Evolutionary conservation across 345 rosid genomes (phyloP).

Genomic region (Sonneratia caseolaris): DNA sequence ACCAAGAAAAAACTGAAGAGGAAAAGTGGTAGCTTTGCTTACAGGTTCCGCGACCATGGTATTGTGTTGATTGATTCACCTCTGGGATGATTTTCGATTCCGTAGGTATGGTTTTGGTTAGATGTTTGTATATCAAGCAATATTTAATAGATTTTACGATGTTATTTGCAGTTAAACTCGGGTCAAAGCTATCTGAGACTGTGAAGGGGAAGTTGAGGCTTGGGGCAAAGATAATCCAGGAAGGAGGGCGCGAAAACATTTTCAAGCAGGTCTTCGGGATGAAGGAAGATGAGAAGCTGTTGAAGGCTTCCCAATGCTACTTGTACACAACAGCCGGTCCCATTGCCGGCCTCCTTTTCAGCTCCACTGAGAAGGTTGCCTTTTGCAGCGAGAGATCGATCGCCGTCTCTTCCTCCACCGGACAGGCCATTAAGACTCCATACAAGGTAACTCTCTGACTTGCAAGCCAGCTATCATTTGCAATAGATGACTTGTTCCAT

Average conservation of each 20-base stretch:
- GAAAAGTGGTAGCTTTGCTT: conserved; percentile 17
- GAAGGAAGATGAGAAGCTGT: conserved; percentile 26
- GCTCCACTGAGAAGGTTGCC: conserved; percentile 26
- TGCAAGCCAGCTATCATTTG: neutral
- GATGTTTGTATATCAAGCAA: neutral
- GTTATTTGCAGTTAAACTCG: conserved; percentile 22
- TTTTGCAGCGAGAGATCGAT: conserved; percentile 31
- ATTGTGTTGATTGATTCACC: neutral
- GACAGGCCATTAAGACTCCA: conserved; percentile 12
- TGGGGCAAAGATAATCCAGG: conserved; percentile 29
- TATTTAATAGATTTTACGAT: neutral
- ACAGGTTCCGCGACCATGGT: conserved; percentile 30
- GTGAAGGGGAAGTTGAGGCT: conserved; percentile 34
- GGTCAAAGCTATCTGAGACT: conserved; percentile 24
- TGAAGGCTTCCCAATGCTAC: conserved; percentile 44
- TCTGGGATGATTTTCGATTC: neutral
- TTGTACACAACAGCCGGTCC: conserved; percentile 36
- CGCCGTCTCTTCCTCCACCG: conserved; percentile 12
- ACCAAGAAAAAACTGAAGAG: conserved; percentile 8
- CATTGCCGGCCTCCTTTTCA: conserved; percentile 36
- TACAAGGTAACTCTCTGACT: conserved; percentile 17
- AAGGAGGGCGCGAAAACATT: conserved; percentile 31
- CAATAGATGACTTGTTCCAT: neutral
- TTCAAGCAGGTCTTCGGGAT: conserved; percentile 29
- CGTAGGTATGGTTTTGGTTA: neutral